Conservation (phyloP, 192 early-diverging fungal species). For the Coemansia furcata region DNA sequence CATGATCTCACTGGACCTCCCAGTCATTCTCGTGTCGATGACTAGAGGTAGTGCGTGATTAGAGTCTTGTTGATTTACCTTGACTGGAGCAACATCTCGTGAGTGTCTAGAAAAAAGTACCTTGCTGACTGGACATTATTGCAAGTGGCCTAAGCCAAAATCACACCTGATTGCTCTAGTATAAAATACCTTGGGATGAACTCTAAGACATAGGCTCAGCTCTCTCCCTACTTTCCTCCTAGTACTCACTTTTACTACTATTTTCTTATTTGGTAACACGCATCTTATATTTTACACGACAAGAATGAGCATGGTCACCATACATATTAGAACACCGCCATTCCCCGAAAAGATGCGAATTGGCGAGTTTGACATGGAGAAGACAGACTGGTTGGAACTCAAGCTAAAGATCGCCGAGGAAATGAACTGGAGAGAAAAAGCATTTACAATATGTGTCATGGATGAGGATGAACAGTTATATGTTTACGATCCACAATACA, state of each 20-base stretch:
- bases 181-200: not conserved
- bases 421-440: not conserved
- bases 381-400: not conserved
- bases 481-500: not conserved
- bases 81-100: not conserved
- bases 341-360: not conserved
- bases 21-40: not conserved
- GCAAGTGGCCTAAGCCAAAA: not conserved
- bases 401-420: not conserved
- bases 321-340: not conserved
- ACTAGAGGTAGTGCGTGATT: not conserved
- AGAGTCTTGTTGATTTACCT: not conserved
- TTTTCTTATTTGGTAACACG: not conserved
- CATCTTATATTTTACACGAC: not conserved
- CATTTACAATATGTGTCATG: not conserved
- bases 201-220: not conserved
- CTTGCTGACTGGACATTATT: not conserved
- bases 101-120: not conserved
- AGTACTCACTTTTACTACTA: not conserved
- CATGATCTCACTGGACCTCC: not conserved
- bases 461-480: not conserved
- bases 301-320: not conserved
- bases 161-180: not conserved
- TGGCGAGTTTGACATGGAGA: not conserved
- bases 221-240: not conserved